Evolutionary conservation across 257 asterid species (phyloP).

Genomic region (Solanum ahanhuiri): DNA sequence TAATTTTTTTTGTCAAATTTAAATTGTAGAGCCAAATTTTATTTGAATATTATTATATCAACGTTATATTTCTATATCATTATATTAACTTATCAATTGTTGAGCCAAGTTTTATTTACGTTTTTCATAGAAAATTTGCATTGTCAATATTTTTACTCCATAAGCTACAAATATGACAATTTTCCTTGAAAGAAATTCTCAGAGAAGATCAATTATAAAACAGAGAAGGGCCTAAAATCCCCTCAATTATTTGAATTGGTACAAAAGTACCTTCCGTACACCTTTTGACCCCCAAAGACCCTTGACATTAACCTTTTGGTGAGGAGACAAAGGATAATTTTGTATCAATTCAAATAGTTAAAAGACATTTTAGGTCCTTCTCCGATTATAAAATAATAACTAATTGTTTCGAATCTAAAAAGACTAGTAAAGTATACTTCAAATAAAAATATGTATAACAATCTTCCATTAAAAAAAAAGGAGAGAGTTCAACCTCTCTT

Average conservation of each 20-base stretch:
- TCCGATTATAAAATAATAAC: no score
- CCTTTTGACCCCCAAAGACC: no score
- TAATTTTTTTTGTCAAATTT: neutral
- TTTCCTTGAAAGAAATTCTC: neutral
- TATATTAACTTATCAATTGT: neutral
- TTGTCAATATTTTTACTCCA: no score
- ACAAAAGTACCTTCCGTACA: no score
- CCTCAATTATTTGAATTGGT: no score
- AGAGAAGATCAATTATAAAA: neutral
- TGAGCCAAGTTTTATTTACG: neutral
- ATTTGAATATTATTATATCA: no score
- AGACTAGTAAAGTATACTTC: no score
- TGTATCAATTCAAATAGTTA: no score
- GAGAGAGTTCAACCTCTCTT: neutral
- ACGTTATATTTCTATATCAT: neutral
- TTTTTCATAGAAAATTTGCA: neutral
- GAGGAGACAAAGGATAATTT: accelerated
- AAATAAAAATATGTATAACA: neutral
- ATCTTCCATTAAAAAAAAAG: neutral
- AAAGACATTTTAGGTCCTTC: no score
- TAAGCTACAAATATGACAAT: neutral
- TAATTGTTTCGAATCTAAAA: no score
- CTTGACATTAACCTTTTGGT: accelerated
- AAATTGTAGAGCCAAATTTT: neutral
- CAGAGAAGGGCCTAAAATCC: no score